A percentile compares a stretch with the other conserved stretches of the same genome.
phyloP scores from a whole-genome alignment of 2,329 filamentous ascomycete species.

The Sporothrix curviconia region DNA sequence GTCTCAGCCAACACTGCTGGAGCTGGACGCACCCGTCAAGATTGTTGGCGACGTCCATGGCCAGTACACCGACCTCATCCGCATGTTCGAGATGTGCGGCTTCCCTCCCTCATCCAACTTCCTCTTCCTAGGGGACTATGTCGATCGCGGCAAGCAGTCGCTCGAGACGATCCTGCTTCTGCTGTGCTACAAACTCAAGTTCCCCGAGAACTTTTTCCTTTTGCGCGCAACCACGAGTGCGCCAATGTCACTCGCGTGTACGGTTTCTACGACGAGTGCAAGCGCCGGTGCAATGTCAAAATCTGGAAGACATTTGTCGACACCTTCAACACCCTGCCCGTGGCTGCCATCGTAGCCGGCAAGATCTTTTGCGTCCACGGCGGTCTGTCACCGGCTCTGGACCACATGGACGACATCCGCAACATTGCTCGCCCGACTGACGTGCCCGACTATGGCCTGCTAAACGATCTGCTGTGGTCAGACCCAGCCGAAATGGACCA shows the following conservation, averaged over 20 bases:
- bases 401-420: slow-evolving; percentile 97
- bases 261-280: slow-evolving; percentile 98
- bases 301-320: slow-evolving; percentile 98
- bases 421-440: slow-evolving; percentile 94
- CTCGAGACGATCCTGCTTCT: slow-evolving; percentile 89
- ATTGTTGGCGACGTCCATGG: slow-evolving; percentile 96
- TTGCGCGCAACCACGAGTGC: slow-evolving; percentile 91
- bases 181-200: slow-evolving; percentile 95
- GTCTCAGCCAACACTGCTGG: slow-evolving; percentile 83
- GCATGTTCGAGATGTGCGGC: slow-evolving; percentile 98
- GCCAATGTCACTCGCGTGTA: slow-evolving; percentile 94
- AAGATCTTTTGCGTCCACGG: slow-evolving; percentile 99
- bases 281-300: slow-evolving; percentile 91
- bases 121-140: slow-evolving; percentile 91
- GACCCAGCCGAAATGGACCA: slow-evolving; percentile 97
- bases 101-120: slow-evolving; percentile 91
- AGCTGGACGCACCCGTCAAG: slow-evolving; percentile 91
- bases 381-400: slow-evolving; percentile 81
- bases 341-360: slow-evolving; percentile 90
- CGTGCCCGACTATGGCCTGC: slow-evolving; percentile 89
- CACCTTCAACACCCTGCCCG: slow-evolving; percentile 91
- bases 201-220: slow-evolving; percentile 94
- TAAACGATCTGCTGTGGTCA: slow-evolving; percentile 95
- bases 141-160: slow-evolving; percentile 92
- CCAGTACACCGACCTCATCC: slow-evolving; percentile 91